phyloP scores from a whole-genome alignment of 2,329 filamentous ascomycete species.

The Xylariaceae sp. region DNA sequence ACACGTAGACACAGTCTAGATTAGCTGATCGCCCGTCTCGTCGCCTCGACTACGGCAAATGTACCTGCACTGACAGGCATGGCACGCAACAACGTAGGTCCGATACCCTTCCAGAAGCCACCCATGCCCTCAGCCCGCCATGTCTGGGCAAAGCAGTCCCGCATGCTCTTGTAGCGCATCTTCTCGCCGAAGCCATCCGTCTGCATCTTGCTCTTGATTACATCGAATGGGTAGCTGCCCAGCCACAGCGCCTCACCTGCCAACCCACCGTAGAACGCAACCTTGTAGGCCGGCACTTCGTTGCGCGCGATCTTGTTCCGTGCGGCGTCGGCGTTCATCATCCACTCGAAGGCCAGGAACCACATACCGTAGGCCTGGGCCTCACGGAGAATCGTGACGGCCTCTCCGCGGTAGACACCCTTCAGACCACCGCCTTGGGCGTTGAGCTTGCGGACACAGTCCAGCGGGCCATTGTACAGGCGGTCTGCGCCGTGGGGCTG shows the following conservation, averaged over 20 bases:
- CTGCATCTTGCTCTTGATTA: constrained; percentile 99
- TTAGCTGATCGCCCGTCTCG: constrained; percentile 56
- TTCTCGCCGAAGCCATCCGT: constrained; percentile 79
- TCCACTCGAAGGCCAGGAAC: constrained; percentile 92
- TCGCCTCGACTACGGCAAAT: constrained; percentile 77
- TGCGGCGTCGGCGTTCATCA: constrained; percentile 86
- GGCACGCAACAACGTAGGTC: constrained; percentile 83
- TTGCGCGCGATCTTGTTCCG: constrained; percentile 72
- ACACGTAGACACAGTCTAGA: not conserved
- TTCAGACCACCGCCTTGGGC: constrained; percentile 56
- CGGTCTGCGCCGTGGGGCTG: constrained; percentile 81
- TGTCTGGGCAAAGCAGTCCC: constrained; percentile 82
- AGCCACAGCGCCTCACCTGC: constrained; percentile 95
- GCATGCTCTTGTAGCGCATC: constrained; percentile 76
- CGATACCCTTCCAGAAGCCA: constrained; percentile 95
- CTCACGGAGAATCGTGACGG: constrained; percentile 83
- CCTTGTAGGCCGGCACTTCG: constrained; percentile 77
- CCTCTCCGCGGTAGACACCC: constrained; percentile 82
- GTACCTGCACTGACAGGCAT: constrained; percentile 99
- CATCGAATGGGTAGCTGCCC: constrained; percentile 89
- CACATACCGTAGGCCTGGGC: constrained; percentile 92
- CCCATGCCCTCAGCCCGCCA: constrained; percentile 70
- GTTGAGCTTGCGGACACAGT: constrained; percentile 84
- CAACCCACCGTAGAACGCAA: constrained; percentile 87
- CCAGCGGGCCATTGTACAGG: constrained; percentile 79